A percentile compares a stretch with the other conserved stretches of the same genome.
Conservation (phyloP, 2,329 filamentous ascomycete genomes). For the Purpureocillium takamizusanense region DNA sequence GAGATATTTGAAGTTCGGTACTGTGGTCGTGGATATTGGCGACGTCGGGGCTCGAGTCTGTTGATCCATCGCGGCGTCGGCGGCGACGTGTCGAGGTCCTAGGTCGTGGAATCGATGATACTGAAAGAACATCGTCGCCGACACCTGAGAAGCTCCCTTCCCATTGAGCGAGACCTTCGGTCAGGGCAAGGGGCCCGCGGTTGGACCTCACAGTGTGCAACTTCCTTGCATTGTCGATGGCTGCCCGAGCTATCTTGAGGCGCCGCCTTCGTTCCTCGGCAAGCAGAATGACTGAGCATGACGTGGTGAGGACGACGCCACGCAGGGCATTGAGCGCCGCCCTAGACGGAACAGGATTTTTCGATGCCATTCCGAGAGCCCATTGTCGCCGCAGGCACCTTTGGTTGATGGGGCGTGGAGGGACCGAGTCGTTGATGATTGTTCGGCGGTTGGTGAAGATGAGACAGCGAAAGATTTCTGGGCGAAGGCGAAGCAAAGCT, state of each 20-base stretch:
- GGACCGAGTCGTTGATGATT: no score
- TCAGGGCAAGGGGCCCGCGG: constrained; percentile 17
- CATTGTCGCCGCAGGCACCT: constrained; percentile 9
- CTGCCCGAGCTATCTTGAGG: constrained; percentile 39
- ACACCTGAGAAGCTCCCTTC: constrained; percentile 10
- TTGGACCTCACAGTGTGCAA: constrained; percentile 30
- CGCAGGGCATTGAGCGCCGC: constrained; percentile 46
- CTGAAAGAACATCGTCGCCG: constrained; percentile 15
- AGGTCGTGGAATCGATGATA: constrained; percentile 7
- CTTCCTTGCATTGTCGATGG: constrained; percentile 43
- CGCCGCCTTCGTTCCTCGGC: constrained; percentile 48
- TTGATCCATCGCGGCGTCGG: constrained; percentile 11
- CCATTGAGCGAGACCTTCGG: constrained; percentile 13
- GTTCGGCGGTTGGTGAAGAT: not conserved
- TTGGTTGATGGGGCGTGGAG: no score
- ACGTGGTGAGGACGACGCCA: constrained; percentile 46
- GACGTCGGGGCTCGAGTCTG: not conserved
- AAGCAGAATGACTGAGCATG: constrained; percentile 45
- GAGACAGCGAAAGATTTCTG: constrained; percentile 7
- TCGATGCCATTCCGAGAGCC: constrained; percentile 31
- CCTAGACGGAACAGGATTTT: constrained; percentile 43
- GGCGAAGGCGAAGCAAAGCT: constrained; percentile 3
- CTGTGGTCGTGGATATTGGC: not conserved
- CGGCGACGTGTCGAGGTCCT: constrained; percentile 21
- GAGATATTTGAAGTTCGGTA: not conserved